A percentile compares a stretch with the other conserved stretches of the same genome.
phyloP scores from a whole-genome alignment of 768 basidiomycete species.

The Gloeophyllum trabeum region DNA sequence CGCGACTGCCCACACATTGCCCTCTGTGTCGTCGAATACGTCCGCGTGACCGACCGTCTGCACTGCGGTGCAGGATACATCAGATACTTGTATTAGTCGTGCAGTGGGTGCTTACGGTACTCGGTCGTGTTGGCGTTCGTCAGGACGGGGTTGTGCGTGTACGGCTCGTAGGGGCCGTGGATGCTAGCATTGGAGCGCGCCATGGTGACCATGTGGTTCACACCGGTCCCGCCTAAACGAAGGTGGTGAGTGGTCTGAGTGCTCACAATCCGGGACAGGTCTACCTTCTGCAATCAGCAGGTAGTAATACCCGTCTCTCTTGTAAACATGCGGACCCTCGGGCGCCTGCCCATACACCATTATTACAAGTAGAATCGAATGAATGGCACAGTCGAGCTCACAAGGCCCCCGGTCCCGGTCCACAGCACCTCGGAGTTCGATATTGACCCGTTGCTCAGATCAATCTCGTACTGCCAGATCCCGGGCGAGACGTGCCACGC shows the following conservation, averaged over 20 bases:
- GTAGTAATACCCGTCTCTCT: conserved; percentile 18
- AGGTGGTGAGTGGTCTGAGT: not conserved
- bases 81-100: not conserved
- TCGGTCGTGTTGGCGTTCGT: conserved; percentile 13
- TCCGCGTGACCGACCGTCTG: conserved; percentile 28
- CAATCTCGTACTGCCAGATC: conserved; percentile 16
- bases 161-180: conserved; percentile 16
- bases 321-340: conserved; percentile 17
- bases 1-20: conserved; percentile 19
- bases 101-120: conserved; percentile 1
- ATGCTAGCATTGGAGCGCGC: conserved; percentile 17
- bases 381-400: conserved; percentile 1
- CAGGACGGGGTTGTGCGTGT: conserved; percentile 14
- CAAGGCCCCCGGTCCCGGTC: conserved; percentile 9
- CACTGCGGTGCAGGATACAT: conserved; percentile 9
- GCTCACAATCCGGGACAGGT: conserved; percentile 4
- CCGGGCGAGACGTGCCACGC: conserved; percentile 13
- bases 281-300: conserved; percentile 24
- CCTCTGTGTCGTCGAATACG: conserved; percentile 19
- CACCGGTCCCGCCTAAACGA: conserved; percentile 16
- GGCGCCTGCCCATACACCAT: conserved; percentile 6
- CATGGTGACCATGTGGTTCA: conserved; percentile 12
- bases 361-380: not conserved
- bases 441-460: conserved; percentile 14
- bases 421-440: conserved; percentile 5